phyloP scores from a whole-genome alignment of 805 yeast species.

The Ogataea pignaliae region DNA sequence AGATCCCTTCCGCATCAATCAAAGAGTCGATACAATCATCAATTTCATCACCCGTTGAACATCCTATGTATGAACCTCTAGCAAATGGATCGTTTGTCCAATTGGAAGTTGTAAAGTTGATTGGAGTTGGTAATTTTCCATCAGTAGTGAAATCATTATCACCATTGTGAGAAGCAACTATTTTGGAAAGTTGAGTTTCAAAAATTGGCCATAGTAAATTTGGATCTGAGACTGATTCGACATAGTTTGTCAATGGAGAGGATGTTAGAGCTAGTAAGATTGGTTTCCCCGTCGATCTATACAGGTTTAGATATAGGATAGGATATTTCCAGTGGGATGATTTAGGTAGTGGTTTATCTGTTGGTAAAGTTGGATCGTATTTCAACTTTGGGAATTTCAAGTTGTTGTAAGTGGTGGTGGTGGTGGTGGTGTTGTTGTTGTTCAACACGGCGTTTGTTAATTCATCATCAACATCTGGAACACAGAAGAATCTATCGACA shows the following conservation, averaged over 20 bases:
- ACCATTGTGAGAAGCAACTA: conserved; percentile 13
- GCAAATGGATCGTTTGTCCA: conserved; percentile 52
- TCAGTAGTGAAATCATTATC: conserved; percentile 6
- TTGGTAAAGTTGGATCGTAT: conserved; percentile 3
- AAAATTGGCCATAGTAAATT: conserved; percentile 40
- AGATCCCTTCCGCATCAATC: conserved; percentile 36
- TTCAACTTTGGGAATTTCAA: conserved; percentile 3
- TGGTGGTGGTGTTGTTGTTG: no score
- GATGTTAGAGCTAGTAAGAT: conserved; percentile 43
- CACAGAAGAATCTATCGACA: conserved; percentile 29
- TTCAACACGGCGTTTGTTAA: conserved; percentile 13
- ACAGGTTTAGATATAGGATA: conserved; percentile 27
- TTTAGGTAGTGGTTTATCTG: neutral
- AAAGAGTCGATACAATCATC: conserved; percentile 33
- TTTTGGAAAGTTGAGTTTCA: conserved; percentile 36
- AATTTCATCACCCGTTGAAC: conserved; percentile 25
- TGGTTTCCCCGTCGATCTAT: conserved; percentile 30
- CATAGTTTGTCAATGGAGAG: conserved; percentile 44
- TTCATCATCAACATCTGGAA: conserved; percentile 27
- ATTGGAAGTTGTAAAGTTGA: conserved; percentile 28
- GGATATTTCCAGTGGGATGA: conserved; percentile 27
- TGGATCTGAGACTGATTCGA: conserved; percentile 29
- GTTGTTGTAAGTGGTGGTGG: no score
- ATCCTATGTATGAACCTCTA: conserved; percentile 41
- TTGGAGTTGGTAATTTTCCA: conserved; percentile 26